Evolutionary conservation across 495 filamentous ascomycete genomes (phyloP), one percentile per base, ranked within the genome.

Genomic region (Pyronema domesticum): DNA sequence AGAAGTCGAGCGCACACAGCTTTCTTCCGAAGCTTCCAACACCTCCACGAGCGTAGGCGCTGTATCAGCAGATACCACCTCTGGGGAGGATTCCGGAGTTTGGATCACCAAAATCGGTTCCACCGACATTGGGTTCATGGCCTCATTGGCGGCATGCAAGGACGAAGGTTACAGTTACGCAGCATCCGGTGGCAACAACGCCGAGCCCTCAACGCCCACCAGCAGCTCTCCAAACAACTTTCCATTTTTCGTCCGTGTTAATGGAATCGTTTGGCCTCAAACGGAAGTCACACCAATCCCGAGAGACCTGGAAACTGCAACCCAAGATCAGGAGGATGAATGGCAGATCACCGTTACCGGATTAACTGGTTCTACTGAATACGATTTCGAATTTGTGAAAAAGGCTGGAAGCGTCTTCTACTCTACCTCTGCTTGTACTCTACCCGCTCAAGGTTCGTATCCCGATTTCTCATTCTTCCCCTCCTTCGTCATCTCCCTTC

Each of bases 331-430:
- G 18, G 62, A 65, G 46, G 62, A 64, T 18, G 62, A 65, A 35
- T 66, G 63, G 63, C 54, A 50, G 3, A 58, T 66, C 33, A 57
- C 65, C 9, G 61, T 66, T 14, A 62, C 63, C 8, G 63, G 63
- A 23, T 54, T 66, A 14, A 63, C 63, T 30, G 63, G 63, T 19
- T 57, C 63, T 23, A 66, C 63, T 1, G 63, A 66, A 45, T 66
- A 66, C 44, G 63, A 66, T 63, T 65, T 66, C 46, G 63, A 66
- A 53, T 66, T 66, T 51, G 63, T 66, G 18, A 65, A 53, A 52
- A 65, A 55, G 44, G 59, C 55, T 14, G 36, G 56, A 5, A 36
- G 53, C 36, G 57, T 61, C 34, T 58, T 65, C 44, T 66, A 66
- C 46, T 51, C 33, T 34, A 60, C 63, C 46, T 58, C 63, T 15